Percentiles rank a stretch among this genome's conserved stretches.
Conservation (phyloP, 2,329 filamentous ascomycete species). For the Akanthomyces muscarius region DNA sequence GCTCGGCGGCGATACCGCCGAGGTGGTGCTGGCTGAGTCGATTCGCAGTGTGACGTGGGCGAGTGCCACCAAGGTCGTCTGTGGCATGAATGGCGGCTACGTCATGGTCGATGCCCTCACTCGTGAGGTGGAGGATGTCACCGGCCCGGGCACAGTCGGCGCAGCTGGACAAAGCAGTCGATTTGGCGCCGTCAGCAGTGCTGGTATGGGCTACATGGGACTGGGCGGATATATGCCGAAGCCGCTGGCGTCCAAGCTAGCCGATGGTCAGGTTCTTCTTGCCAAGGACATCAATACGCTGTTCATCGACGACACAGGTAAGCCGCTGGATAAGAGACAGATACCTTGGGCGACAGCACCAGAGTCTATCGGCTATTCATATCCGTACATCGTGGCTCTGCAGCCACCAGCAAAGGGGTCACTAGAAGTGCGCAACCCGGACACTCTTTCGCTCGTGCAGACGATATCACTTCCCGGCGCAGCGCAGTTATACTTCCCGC, state of each 20-base stretch:
- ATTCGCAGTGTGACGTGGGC: constrained; percentile 92
- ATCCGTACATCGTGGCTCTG: constrained; percentile 87
- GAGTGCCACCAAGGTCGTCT: constrained; percentile 78
- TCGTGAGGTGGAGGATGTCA: constrained; percentile 71
- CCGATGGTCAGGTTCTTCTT: constrained; percentile 81
- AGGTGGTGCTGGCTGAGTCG: constrained; percentile 75
- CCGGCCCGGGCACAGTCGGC: constrained; percentile 68
- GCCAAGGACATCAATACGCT: constrained; percentile 96
- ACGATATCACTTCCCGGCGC: constrained; percentile 78
- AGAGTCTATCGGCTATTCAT: constrained; percentile 91
- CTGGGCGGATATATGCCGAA: constrained; percentile 88
- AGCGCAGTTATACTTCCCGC: constrained; percentile 82
- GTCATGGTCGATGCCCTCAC: constrained; percentile 80
- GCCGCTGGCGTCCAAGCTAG: constrained; percentile 77
- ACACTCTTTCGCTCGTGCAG: constrained; percentile 86
- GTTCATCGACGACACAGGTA: constrained; percentile 82
- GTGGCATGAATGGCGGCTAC: constrained; percentile 87
- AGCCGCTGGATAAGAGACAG: constrained; percentile 75
- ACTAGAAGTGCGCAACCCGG: constrained; percentile 87
- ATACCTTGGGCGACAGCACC: constrained; percentile 90
- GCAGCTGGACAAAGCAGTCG: constrained; percentile 62
- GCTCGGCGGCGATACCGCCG: constrained; percentile 65
- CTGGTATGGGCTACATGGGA: constrained; percentile 95
- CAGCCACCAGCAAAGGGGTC: constrained; percentile 78
- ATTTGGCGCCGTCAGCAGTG: constrained; percentile 77